Evolutionary conservation across 2,329 filamentous ascomycete genomes (phyloP), one percentile per base, ranked within the genome.

Genomic region (Mollisiaceae sp.): DNA sequence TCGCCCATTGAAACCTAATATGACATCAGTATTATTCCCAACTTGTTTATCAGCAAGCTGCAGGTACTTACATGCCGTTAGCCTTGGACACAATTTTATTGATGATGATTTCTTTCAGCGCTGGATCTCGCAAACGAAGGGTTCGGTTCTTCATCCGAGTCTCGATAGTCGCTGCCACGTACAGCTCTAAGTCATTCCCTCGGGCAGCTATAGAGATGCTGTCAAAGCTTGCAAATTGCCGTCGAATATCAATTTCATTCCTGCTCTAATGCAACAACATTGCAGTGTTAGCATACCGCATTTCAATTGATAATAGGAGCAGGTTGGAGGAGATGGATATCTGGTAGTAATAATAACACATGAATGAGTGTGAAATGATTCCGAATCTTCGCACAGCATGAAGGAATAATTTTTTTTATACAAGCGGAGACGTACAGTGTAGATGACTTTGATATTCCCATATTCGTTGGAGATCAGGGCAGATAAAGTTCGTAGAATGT

Each of bases 131-230:
- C 32, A 69, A 60, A 1, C 63, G 57, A 11, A 68, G 56, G 8
- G 58, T 64, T 8, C 52, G 54, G 5, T 60, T 39, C 14, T 57
- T 52, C 8, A 59, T 66, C 22, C 67, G 62, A 8, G 54, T 57
- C 43, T 69, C 50, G 36, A 70, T 67, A 11, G 65, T 64, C 4
- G 66, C 59, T 6, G 65, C 65, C 22, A 71, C 68, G 60, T 69
- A 70, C 9, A 70, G 58, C 27, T 64, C 56, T 15, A 71, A 41
- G 52, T 71, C 65, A 15, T 62, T 52, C 50, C 67, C 65, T 47
- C 20, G 24, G 36, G 69, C 68, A 45, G 66, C 67, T 54, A 71
- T 71, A 2, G 63, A 63, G 12, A 67, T 64, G 12, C 35, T 59
- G 12, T n/a, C 61, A 24, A 65, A 66, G 9, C 55, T 8, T 11